Evolutionary conservation across 257 asterid species (phyloP).

Genomic region (Ballota nigra): DNA sequence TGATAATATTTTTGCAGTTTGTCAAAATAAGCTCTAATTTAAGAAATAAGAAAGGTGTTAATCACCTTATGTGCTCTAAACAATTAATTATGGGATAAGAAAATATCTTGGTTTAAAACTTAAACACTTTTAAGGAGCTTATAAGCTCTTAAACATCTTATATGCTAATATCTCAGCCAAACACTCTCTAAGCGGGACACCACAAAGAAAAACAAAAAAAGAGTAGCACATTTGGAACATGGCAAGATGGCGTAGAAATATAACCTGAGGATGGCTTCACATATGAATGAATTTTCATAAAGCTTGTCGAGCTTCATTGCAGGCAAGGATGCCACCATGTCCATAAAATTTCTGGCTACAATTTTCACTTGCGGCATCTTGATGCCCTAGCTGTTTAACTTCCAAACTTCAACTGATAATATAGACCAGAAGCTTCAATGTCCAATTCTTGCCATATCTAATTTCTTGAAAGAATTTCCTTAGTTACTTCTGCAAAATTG

Average conservation of each 20-base stretch:
- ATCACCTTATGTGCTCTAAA: not conserved
- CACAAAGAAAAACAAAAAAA: not conserved
- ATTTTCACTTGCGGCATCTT: constrained; percentile 93
- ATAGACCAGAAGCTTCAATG: not conserved
- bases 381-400: constrained; percentile 1
- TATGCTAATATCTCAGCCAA: not conserved
- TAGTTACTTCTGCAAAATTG: constrained; percentile 16
- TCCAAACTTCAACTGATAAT: not conserved
- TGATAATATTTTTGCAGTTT: not conserved
- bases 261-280: constrained; percentile 95
- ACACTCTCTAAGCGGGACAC: not conserved
- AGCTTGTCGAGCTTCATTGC: constrained; percentile 87
- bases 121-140: not conserved
- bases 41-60: not conserved
- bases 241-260: not conserved
- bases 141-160: not conserved
- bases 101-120: too few relatives aligned
- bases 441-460: constrained; percentile 8
- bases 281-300: constrained; percentile 80
- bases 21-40: not conserved
- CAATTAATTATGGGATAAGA: not conserved
- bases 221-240: not conserved
- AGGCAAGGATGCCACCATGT: constrained; percentile 98
- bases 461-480: constrained; percentile 15
- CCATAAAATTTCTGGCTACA: constrained; percentile 94